Percentiles rank a stretch among this genome's conserved stretches.
These are phyloP conservation scores for Sporothrix protearum DNA, from an alignment of 2,329 filamentous ascomycete genomes.

Conservation along the genomic window DNA sequence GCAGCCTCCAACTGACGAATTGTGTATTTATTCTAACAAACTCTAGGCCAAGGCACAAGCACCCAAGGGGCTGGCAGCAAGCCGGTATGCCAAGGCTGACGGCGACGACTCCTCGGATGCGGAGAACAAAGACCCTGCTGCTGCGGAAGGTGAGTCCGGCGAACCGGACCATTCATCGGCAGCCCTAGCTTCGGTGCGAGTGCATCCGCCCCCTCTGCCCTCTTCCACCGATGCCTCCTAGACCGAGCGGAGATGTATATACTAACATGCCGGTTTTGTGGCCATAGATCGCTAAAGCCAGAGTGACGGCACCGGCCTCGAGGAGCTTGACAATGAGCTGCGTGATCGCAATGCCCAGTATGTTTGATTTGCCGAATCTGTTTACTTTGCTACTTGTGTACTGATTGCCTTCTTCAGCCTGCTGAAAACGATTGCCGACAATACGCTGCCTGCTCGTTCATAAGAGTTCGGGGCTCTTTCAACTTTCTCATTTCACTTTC, in stretches of 20 bases:
- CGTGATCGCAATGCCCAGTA: conserved; percentile 32
- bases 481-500: neutral
- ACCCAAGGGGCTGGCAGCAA: conserved; percentile 53
- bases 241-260: neutral
- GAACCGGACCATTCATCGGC: conserved; percentile 59
- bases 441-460: conserved; percentile 18
- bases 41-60: conserved; percentile 46
- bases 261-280: neutral
- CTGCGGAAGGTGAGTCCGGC: conserved; percentile 57
- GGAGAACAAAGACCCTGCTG: conserved; percentile 32
- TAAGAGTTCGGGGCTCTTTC: neutral
- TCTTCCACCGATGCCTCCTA: conserved; percentile 9
- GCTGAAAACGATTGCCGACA: conserved; percentile 22
- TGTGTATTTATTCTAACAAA: neutral
- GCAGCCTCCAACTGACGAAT: neutral
- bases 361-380: neutral
- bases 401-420: neutral
- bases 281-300: conserved; percentile 35
- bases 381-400: neutral
- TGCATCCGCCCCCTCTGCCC: conserved; percentile 24
- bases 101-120: conserved; percentile 33
- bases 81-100: conserved; percentile 48
- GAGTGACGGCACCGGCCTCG: conserved; percentile 32
- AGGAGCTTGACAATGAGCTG: conserved; percentile 34
- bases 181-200: conserved; percentile 65